A percentile compares a stretch with the other conserved stretches of the same genome.
Conservation (phyloP, 192 early-diverging fungal species). For the Phlyctochytrium arcticum region DNA sequence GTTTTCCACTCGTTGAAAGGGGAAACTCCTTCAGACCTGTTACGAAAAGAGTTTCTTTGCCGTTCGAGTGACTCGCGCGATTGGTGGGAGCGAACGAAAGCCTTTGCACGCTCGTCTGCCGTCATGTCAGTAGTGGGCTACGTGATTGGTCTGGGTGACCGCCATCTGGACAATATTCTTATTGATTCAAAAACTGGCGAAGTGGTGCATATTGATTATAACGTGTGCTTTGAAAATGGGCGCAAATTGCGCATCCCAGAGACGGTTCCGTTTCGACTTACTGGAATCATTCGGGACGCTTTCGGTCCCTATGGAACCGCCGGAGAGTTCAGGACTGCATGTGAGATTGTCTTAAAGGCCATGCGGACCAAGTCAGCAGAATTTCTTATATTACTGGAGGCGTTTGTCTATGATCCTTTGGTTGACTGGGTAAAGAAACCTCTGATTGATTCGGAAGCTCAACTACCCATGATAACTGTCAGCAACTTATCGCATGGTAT, state of each 20-base stretch:
- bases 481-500: constrained; percentile 6
- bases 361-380: constrained; percentile 40
- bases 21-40: constrained; percentile 63
- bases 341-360: constrained; percentile 31
- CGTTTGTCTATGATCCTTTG: constrained; percentile 56
- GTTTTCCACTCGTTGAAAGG: constrained; percentile 57
- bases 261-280: constrained; percentile 72
- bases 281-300: constrained; percentile 42
- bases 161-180: constrained; percentile 74
- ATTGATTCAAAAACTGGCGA: constrained; percentile 43
- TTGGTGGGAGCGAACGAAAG: constrained; percentile 38
- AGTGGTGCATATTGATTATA: constrained; percentile 72
- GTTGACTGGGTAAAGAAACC: constrained; percentile 46
- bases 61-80: constrained; percentile 30
- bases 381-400: constrained; percentile 48
- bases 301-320: constrained; percentile 40
- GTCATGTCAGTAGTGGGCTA: constrained; percentile 65
- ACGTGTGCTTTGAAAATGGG: constrained; percentile 73
- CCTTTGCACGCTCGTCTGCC: constrained; percentile 48
- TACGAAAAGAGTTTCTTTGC: constrained; percentile 64
- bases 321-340: constrained; percentile 41
- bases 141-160: constrained; percentile 63
- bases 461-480: constrained; percentile 37
- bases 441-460: constrained; percentile 18
- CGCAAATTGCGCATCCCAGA: constrained; percentile 60